Percentiles rank a stretch among this genome's conserved stretches.
These are phyloP conservation scores for Russula compacta DNA, from an alignment of 768 basidiomycete genomes.

Conservation along the genomic window DNA sequence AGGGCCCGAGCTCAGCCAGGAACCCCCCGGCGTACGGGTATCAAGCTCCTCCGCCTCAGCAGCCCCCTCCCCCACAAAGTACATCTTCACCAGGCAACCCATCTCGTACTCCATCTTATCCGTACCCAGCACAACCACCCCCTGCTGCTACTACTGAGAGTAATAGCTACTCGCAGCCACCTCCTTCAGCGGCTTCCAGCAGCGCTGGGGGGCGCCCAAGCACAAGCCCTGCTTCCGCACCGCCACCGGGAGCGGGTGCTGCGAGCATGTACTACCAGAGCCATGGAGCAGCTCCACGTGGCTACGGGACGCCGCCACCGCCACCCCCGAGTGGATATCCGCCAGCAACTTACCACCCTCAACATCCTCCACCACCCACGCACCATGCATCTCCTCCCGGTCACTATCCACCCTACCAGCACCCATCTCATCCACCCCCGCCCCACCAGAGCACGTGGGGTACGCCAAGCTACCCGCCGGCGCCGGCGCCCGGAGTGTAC, in stretches of 20 bases:
- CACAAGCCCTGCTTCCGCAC: conserved; percentile 6
- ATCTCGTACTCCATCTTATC: conserved; percentile 11
- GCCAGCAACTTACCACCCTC: conserved; percentile 1
- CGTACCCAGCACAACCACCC: conserved; percentile 9
- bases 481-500: conserved; percentile 9
- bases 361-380: conserved; percentile 9
- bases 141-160: conserved; percentile 3
- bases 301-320: conserved; percentile 10
- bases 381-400: conserved; percentile 8
- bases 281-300: conserved; percentile 3
- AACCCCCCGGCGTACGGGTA: conserved; percentile 13
- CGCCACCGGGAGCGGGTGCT: conserved; percentile 7
- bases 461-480: background rate
- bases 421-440: conserved; percentile 9
- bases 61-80: conserved; percentile 11
- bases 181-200: background rate
- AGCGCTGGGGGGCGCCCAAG: conserved; percentile 11
- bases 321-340: conserved; percentile 9
- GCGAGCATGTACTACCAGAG: conserved; percentile 15
- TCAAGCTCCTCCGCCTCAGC: conserved; percentile 10
- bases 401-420: conserved; percentile 13
- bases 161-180: background rate
- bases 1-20: conserved; percentile 1
- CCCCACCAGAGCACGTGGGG: conserved; percentile 3
- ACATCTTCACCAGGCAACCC: conserved; percentile 10